phyloP scores from a whole-genome alignment of 140 eudicot species.

The Senecio squalidus region DNA sequence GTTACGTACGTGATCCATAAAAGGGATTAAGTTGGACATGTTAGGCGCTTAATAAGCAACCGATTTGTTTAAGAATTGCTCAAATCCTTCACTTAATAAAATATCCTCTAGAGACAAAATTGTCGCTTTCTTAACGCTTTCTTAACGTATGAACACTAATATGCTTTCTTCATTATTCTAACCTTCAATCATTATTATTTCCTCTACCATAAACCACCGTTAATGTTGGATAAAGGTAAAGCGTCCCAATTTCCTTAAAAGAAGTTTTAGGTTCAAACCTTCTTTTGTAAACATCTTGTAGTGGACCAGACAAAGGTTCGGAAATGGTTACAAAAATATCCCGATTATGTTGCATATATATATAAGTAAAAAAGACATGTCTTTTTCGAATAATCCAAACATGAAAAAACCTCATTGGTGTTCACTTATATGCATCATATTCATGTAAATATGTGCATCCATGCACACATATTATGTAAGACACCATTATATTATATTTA shows the following conservation, averaged over 20 bases:
- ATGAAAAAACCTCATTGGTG: too few relatives aligned
- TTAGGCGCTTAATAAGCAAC: conserved; percentile 17
- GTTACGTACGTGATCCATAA: conserved; percentile 14
- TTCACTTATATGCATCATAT: too few relatives aligned
- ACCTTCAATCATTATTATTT: neutral
- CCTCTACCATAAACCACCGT: too few relatives aligned
- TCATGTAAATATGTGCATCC: neutral
- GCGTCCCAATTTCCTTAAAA: too few relatives aligned
- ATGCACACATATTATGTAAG: neutral
- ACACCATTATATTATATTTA: neutral
- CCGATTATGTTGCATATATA: too few relatives aligned
- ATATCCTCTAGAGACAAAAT: conserved; percentile 5
- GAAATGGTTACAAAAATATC: too few relatives aligned
- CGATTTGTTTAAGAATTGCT: conserved; percentile 7
- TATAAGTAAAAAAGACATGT: too few relatives aligned
- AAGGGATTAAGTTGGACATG: conserved; percentile 13
- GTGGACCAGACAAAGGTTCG: too few relatives aligned
- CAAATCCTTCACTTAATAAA: neutral
- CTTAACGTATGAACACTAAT: conserved; percentile 24
- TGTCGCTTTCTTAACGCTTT: conserved; percentile 19
- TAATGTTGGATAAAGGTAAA: too few relatives aligned
- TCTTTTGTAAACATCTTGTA: too few relatives aligned
- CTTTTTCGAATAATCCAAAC: too few relatives aligned
- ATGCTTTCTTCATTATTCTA: conserved; percentile 16
- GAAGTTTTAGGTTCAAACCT: too few relatives aligned